These are phyloP conservation scores for Rhynchospora pubera DNA, from an alignment of 176 grass and related monocot genomes.

Conservation along the genomic window DNA sequence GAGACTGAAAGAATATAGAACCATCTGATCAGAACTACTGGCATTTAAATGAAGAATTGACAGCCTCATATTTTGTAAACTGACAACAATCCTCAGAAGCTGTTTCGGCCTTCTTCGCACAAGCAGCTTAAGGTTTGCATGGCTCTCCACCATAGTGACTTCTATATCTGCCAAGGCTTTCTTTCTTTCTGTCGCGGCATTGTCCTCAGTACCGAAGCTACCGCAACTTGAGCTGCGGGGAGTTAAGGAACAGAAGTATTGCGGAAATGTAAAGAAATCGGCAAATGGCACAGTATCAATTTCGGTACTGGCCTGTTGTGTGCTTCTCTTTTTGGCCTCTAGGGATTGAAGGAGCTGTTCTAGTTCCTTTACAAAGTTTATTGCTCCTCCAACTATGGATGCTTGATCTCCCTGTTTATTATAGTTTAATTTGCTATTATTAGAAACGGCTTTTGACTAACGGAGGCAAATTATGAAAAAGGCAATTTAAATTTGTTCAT, in stretches of 20 bases:
- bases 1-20: constrained; percentile 82
- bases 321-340: constrained; percentile 56
- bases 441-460: neutral
- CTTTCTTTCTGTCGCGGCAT: neutral
- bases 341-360: constrained; percentile 79
- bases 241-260: constrained; percentile 36
- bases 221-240: neutral
- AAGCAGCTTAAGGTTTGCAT: constrained; percentile 83
- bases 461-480: neutral
- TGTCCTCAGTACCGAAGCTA: neutral
- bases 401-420: constrained; percentile 70
- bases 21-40: constrained; percentile 55
- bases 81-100: constrained; percentile 46
- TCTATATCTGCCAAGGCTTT: constrained; percentile 65
- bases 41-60: constrained; percentile 82
- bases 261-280: constrained; percentile 76
- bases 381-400: constrained; percentile 86
- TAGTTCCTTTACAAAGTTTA: constrained; percentile 90
- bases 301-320: constrained; percentile 17
- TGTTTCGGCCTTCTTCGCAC: constrained; percentile 52
- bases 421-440: neutral
- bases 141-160: constrained; percentile 95
- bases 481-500: neutral
- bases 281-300: constrained; percentile 39
- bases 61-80: constrained; percentile 59